Evolutionary conservation across 805 yeast genomes (phyloP).

Genomic region (Candida namnaoensis): DNA sequence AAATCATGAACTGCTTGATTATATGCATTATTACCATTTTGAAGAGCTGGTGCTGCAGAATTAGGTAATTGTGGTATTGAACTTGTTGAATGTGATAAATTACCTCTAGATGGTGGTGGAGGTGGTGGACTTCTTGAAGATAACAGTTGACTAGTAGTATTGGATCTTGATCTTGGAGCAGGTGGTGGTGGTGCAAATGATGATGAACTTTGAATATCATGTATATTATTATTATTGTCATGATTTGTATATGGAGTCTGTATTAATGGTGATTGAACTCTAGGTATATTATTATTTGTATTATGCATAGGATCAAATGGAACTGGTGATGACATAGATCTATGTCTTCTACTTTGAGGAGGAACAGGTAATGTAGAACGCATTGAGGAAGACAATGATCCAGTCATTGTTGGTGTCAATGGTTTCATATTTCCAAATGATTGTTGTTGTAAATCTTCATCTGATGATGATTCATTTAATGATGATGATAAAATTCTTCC

Average conservation of each 20-base stretch:
- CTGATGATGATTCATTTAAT: conserved; percentile 7
- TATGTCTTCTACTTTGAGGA: conserved; percentile 6
- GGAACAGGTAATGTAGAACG: conserved; percentile 12
- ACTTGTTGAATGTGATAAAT: neutral
- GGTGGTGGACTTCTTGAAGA: conserved; percentile 7
- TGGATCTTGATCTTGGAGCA: conserved; percentile 27
- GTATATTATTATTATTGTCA: conserved; percentile 27
- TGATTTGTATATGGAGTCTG: conserved; percentile 17
- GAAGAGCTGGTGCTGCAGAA: conserved; percentile 14
- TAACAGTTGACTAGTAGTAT: conserved; percentile 11
- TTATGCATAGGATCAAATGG: conserved; percentile 9
- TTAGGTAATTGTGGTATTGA: neutral
- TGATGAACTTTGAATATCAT: conserved; percentile 22
- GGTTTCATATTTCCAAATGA: conserved; percentile 10
- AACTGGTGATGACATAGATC: conserved; percentile 16
- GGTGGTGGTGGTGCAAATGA: conserved; percentile 24
- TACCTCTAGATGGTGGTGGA: conserved; percentile 10
- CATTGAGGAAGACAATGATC: conserved; percentile 27
- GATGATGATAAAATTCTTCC: conserved; percentile 10
- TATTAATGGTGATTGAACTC: conserved; percentile 24
- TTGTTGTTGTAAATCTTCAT: conserved; percentile 5
- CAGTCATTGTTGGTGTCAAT: conserved; percentile 29
- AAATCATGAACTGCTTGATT: conserved; percentile 8
- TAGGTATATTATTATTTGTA: conserved; percentile 18
- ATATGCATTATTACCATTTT: conserved; percentile 5